Conservation (phyloP, 345 rosid species). For the Pistacia integerrima region DNA sequence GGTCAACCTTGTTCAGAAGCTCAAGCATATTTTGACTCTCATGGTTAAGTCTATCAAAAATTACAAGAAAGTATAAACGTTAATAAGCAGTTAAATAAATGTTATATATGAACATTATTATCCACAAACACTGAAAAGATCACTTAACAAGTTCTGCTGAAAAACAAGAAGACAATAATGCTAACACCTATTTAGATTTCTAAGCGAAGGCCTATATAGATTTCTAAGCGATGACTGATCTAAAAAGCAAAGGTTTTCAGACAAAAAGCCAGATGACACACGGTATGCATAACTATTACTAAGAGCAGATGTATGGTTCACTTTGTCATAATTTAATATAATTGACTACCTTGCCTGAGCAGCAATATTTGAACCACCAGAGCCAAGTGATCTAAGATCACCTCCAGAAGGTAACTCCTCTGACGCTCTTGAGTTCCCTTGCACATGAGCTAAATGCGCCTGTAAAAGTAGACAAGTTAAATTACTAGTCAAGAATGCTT, state of each 20-base stretch:
- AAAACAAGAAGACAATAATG: background rate
- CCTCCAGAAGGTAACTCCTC: slow-evolving; percentile 33
- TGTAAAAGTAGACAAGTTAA: slow-evolving; percentile 17
- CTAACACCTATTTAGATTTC: background rate
- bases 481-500: background rate
- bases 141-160: background rate
- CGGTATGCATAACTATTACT: background rate
- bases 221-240: background rate
- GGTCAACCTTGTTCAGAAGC: slow-evolving; percentile 42
- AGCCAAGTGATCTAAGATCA: slow-evolving; percentile 28
- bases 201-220: background rate
- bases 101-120: background rate
- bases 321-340: background rate
- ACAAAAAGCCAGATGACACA: background rate
- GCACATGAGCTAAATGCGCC: slow-evolving; percentile 24
- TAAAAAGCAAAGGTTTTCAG: background rate
- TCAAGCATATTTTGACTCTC: slow-evolving; percentile 47
- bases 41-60: background rate
- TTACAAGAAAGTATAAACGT: background rate
- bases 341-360: slow-evolving; percentile 37
- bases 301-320: slow-evolving; percentile 12
- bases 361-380: slow-evolving; percentile 28
- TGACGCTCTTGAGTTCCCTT: slow-evolving; percentile 21
- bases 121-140: background rate
- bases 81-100: background rate